A percentile compares a stretch with the other conserved stretches of the same genome.
phyloP scores from a whole-genome alignment of 345 rosid species.

The Salix dunnii region DNA sequence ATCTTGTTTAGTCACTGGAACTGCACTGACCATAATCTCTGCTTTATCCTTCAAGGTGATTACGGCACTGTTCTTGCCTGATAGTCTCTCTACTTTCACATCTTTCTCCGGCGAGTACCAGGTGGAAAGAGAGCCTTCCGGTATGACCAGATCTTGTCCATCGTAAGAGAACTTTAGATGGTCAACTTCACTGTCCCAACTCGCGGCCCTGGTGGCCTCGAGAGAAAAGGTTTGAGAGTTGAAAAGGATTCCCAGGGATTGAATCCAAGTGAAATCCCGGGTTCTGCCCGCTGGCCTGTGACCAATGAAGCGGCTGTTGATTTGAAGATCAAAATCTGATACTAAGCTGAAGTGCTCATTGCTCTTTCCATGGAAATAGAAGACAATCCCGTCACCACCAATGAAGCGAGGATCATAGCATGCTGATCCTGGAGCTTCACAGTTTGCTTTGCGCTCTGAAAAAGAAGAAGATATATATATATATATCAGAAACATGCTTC shows the following conservation, averaged over 20 bases:
- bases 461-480: background rate
- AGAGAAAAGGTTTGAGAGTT: slow-evolving; percentile 51
- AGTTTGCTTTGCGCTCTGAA: slow-evolving; percentile 30
- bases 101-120: slow-evolving; percentile 49
- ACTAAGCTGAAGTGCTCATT: slow-evolving; percentile 53
- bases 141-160: slow-evolving; percentile 42
- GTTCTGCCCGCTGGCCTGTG: slow-evolving; percentile 43
- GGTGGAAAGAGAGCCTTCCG: slow-evolving; percentile 45
- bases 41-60: slow-evolving; percentile 41
- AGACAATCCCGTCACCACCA: slow-evolving; percentile 57
- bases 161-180: slow-evolving; percentile 53
- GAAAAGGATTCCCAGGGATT: slow-evolving; percentile 52
- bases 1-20: slow-evolving; percentile 72
- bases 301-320: slow-evolving; percentile 62
- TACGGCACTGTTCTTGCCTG: slow-evolving; percentile 46
- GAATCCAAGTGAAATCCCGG: slow-evolving; percentile 72
- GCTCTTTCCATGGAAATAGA: slow-evolving; percentile 64
- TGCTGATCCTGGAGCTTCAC: slow-evolving; percentile 50
- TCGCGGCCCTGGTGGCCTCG: slow-evolving; percentile 47
- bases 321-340: slow-evolving; percentile 50
- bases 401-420: slow-evolving; percentile 66
- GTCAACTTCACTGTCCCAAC: slow-evolving; percentile 52
- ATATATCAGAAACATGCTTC: background rate
- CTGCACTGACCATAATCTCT: slow-evolving; percentile 46
- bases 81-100: slow-evolving; percentile 53